Conservation (phyloP, 176 grass and related monocot species). For the Oryza brachyantha region DNA sequence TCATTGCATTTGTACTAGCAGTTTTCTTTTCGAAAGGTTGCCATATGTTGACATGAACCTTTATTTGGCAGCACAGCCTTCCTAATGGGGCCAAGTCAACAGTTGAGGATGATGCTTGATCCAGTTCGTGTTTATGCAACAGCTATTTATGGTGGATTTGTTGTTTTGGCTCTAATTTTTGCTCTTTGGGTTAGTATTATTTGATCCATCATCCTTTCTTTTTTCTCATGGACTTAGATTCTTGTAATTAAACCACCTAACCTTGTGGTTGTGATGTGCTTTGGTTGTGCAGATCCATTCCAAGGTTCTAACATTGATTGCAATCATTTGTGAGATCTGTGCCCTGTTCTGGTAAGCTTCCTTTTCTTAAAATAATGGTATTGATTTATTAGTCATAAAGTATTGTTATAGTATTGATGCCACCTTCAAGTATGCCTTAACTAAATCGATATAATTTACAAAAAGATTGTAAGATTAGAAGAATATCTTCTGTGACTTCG, state of each 20-base stretch:
- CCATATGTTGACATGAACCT: constrained; percentile 41
- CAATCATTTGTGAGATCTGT: constrained; percentile 83
- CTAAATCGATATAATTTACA: background rate
- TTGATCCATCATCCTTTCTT: background rate
- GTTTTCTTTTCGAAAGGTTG: constrained; percentile 9
- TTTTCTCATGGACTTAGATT: constrained; percentile 1
- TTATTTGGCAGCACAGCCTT: constrained; percentile 85
- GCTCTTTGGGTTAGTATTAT: constrained; percentile 74
- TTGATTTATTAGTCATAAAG: constrained; percentile 12
- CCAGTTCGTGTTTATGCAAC: constrained; percentile 69
- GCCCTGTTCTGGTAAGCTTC: constrained; percentile 72
- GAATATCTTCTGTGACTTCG: background rate
- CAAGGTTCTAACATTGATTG: constrained; percentile 76
- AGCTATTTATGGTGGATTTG: constrained; percentile 74
- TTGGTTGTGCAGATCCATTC: constrained; percentile 65
- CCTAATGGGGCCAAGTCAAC: constrained; percentile 65
- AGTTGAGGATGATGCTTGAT: constrained; percentile 91
- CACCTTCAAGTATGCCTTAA: background rate
- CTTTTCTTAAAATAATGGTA: constrained; percentile 2
- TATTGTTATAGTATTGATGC: background rate
- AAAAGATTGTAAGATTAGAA: background rate
- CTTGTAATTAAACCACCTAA: background rate
- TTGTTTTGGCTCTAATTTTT: constrained; percentile 71
- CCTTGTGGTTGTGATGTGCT: constrained; percentile 6
- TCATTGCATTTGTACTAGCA: background rate